Conservation (phyloP, 345 rosid genomes). For the Anastatica hierochuntica region DNA sequence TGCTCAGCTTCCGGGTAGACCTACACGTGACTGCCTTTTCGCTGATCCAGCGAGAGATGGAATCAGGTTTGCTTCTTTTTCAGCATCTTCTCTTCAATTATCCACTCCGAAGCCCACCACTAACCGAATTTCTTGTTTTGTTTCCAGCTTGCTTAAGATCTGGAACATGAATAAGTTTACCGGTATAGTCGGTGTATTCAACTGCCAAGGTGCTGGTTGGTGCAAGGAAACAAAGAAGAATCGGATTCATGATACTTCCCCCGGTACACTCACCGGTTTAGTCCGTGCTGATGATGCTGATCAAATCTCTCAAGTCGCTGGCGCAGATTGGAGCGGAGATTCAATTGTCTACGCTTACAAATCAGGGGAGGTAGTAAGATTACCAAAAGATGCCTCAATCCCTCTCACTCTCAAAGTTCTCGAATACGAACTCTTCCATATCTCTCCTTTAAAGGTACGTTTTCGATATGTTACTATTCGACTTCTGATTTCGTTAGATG, state of each 20-base stretch:
- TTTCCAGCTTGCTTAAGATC: constrained; percentile 62
- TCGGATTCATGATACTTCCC: constrained; percentile 69
- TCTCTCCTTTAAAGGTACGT: constrained; percentile 65
- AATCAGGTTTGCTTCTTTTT: constrained; percentile 33
- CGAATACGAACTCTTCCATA: constrained; percentile 82
- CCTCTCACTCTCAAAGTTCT: constrained; percentile 77
- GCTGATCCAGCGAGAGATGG: constrained; percentile 91
- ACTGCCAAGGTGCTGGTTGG: constrained; percentile 99
- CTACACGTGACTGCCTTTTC: constrained; percentile 81
- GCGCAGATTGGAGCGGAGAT: constrained; percentile 73
- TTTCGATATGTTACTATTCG: too few relatives aligned
- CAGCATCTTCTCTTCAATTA: not conserved
- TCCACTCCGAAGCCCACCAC: not conserved
- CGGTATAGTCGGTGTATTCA: constrained; percentile 87
- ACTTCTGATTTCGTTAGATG: too few relatives aligned
- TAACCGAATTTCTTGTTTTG: not conserved
- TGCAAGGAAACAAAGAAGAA: constrained; percentile 74
- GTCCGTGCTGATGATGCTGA: constrained; percentile 74
- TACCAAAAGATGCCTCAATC: constrained; percentile 66
- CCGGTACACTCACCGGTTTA: constrained; percentile 64
- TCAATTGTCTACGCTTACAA: constrained; percentile 50
- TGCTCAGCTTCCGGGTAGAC: constrained; percentile 81
- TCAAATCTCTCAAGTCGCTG: constrained; percentile 53
- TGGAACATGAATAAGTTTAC: constrained; percentile 84
- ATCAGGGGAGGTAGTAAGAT: constrained; percentile 71